Evolutionary conservation across 2,329 filamentous ascomycete genomes (phyloP), one percentile per base, ranked within the genome.

Genomic region (Aspergillus arachidicola): DNA sequence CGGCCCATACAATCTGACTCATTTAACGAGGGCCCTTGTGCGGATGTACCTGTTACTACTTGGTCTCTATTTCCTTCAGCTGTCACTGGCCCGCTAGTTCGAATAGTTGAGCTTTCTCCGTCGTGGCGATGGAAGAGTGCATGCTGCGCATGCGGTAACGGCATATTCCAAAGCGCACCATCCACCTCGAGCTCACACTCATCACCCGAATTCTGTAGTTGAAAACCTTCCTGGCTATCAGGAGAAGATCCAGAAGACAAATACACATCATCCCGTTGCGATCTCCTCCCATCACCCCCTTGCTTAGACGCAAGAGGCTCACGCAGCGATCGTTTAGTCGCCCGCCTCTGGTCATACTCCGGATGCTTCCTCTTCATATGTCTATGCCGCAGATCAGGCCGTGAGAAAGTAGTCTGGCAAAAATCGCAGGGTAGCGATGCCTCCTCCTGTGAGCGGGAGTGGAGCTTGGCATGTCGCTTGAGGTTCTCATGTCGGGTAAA

Each of bases 281-380:
- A 14, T 51, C 26, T 51, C 26, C 48, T 19, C 11, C 2, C 26
- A 9, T 19, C 26, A 7, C 2, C 32, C 14, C 14, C 28, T 30
- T 30, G 48, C 16, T 19, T 51, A 7, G 43, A 6, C 0, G n/a
- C 7, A 10, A 19, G 2, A 3, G 48, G 26, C 16, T n/a, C 11
- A 4, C 48, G 48, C 48, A 26, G 9, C 12, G 48, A 51, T 4
- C 23, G 1, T 28, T 65, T 71, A 0, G 55, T 58, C 3, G 59
- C n/a, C 16, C 59, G 61, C 26, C 56, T 53, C 6, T 66, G 54
- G 30, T 66, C 60, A 2, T 71, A 51, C 11, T 75, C 74, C 3
- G 73, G 71, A 59, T 81, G 79, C 62, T 81, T 81, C 21, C 76
- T 72, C 64, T 75, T 81, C 72, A 81, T 77, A 63, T 82, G 80